Percentiles rank a stretch among this genome's conserved stretches.
These are phyloP conservation scores for Phytophthora megakarya DNA, from an alignment of 352 stramenopile genomes.

Conservation along the genomic window DNA sequence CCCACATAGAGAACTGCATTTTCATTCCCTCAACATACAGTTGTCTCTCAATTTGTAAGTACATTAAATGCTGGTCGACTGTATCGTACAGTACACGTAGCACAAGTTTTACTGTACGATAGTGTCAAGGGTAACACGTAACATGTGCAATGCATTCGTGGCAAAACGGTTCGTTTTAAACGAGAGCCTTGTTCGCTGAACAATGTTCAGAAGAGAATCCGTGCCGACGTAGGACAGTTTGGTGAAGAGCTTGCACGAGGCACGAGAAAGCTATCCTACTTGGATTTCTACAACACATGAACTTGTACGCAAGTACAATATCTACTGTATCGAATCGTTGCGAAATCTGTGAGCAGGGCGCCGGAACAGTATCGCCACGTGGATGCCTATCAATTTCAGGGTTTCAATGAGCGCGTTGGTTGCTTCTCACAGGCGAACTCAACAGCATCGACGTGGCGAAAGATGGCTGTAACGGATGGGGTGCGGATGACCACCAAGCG, in stretches of 20 bases:
- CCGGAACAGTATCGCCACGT: slow-evolving; percentile 18
- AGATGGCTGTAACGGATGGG: slow-evolving; percentile 26
- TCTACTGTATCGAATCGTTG: neutral
- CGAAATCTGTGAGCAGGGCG: slow-evolving; percentile 14
- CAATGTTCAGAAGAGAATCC: neutral
- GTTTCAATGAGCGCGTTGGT: slow-evolving; percentile 8
- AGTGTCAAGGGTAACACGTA: neutral
- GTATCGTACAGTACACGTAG: no score
- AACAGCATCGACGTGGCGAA: slow-evolving; percentile 37
- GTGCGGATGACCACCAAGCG: slow-evolving; percentile 2
- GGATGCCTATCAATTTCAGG: slow-evolving; percentile 20
- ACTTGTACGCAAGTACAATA: neutral
- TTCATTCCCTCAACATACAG: neutral
- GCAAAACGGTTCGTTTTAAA: no score
- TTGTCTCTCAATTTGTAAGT: no score
- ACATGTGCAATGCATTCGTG: neutral
- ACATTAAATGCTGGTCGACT: no score
- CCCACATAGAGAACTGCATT: slow-evolving; percentile 17
- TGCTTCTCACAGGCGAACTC: slow-evolving; percentile 6
- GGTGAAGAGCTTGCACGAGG: neutral
- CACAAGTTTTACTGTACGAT: no score
- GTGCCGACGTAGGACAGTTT: neutral
- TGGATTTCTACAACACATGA: neutral
- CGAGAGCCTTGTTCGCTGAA: no score
- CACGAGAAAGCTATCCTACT: neutral